Evolutionary conservation across 2,329 filamentous ascomycete species (phyloP), one percentile per base, ranked within the genome.

Genomic region (Grosmannia huntii): DNA sequence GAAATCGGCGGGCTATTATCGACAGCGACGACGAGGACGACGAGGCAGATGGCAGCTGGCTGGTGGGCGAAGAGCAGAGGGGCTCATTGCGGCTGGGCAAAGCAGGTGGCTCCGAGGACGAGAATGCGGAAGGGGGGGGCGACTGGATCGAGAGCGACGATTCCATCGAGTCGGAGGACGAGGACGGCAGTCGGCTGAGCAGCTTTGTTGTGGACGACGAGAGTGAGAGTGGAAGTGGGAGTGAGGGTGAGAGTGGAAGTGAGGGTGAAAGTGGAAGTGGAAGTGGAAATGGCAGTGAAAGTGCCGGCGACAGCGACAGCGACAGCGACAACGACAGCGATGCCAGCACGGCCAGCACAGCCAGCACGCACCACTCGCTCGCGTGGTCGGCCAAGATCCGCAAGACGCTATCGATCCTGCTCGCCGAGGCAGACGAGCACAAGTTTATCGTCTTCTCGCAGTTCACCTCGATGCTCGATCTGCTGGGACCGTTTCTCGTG

Each of bases 401-500:
- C 51, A 85, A 94, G 65, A 79, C 97, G 23, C 81, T 95, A 67
- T 78, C 83, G 61, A 88, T 99, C 56, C 81, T 99, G 10, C 81
- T 84, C 62, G 82, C 82, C 51, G 94, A 99, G 70, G 84, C 85
- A 0, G 75, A 79, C 1, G 78, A 90, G 60, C 89, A 96, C 78
- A 99, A 99, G 69, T 95, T 96, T 68, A 99, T 99, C 66, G 90
- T 99, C 62, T 99, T 99, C 73, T 96, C 90, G 1, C 90, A 97
- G 66, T 99, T 99, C 73, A 99, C 94, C 0, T 94, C 90, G 0
- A 99, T 99, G 94, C 83, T 99, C 52, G 89, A 97, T 73, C 84
- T 97, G 31, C 85, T 99, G 62, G 90, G 97, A 69, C 94, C 94
- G 2, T 96, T 97, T 72, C 77, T 99, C 60, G 78, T 80, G 52